Evolutionary conservation across 139 green algal genomes (phyloP).

Genomic region (Closterium sp.): DNA sequence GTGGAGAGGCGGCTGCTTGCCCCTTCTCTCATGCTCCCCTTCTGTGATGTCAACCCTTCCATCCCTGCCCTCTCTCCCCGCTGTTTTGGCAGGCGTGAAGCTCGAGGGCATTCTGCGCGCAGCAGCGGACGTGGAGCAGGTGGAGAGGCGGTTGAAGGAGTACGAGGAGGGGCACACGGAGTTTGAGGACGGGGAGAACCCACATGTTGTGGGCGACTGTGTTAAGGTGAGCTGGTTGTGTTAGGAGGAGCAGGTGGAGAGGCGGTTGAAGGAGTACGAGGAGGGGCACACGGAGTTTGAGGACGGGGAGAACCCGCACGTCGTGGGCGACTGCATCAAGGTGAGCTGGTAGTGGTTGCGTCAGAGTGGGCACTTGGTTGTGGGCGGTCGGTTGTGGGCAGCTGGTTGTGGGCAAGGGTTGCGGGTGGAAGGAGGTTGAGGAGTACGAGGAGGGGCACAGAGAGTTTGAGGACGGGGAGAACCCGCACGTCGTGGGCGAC

Average conservation of each 20-base stretch:
- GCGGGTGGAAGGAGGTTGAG: slow-evolving; percentile 24
- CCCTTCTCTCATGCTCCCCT: not conserved
- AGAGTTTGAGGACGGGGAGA: not conserved
- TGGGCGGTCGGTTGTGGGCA: slow-evolving; percentile 32
- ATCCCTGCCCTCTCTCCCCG: not conserved
- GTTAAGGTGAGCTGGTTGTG: not conserved
- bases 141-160: slow-evolving; percentile 34
- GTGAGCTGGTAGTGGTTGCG: not conserved
- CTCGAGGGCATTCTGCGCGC: slow-evolving; percentile 39
- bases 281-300: slow-evolving; percentile 13
- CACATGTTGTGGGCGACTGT: not conserved
- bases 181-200: slow-evolving; percentile 3
- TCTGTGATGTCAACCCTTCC: too few relatives aligned
- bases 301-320: not conserved
- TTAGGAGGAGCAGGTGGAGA: not conserved
- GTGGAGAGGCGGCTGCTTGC: slow-evolving; percentile 33
- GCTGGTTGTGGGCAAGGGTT: slow-evolving; percentile 20
- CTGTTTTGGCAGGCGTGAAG: slow-evolving; percentile 17
- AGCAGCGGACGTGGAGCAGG: slow-evolving; percentile 38
- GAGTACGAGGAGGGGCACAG: slow-evolving; percentile 30
- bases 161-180: slow-evolving; percentile 36
- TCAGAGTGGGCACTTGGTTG: too few relatives aligned
- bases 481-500: not conserved
- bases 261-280: slow-evolving; percentile 42
- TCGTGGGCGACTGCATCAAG: not conserved